A percentile compares a stretch with the other conserved stretches of the same genome.
Conservation (phyloP, 148 eudicot species). For the Camellia japonica region DNA sequence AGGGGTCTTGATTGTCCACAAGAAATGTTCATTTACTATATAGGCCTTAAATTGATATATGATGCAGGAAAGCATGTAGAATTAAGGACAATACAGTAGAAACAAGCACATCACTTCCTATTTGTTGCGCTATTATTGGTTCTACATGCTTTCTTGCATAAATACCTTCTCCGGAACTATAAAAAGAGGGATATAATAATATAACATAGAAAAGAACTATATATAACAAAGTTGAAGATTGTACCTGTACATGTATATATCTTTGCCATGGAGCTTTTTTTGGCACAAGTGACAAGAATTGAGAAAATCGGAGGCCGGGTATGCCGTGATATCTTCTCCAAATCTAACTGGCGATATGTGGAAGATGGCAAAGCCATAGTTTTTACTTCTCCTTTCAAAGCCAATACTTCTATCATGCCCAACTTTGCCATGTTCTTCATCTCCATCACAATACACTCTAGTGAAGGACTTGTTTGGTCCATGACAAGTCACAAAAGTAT, state of each 20-base stretch:
- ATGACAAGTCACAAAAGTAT: slow-evolving; percentile 59
- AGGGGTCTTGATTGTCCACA: neutral
- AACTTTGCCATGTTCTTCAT: neutral
- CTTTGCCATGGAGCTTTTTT: slow-evolving; percentile 69
- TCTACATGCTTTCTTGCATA: too few relatives aligned
- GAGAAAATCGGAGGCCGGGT: slow-evolving; percentile 51
- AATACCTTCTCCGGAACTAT: too few relatives aligned
- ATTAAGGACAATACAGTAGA: too few relatives aligned
- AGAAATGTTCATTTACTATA: neutral
- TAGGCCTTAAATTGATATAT: too few relatives aligned
- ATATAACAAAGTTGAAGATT: neutral
- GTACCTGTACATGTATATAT: slow-evolving; percentile 92
- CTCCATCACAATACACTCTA: slow-evolving; percentile 47
- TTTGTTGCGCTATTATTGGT: too few relatives aligned
- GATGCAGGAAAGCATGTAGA: too few relatives aligned
- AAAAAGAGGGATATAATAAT: too few relatives aligned
- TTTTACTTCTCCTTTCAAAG: slow-evolving; percentile 14
- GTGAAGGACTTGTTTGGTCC: slow-evolving; percentile 42
- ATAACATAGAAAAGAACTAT: too few relatives aligned
- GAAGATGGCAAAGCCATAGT: slow-evolving; percentile 27
- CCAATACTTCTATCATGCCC: neutral
- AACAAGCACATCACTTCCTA: too few relatives aligned
- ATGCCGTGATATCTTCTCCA: slow-evolving; percentile 4
- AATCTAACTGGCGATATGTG: slow-evolving; percentile 38
- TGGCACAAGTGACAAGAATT: slow-evolving; percentile 60